Base-by-base conservation (phyloP, 495 filamentous ascomycete species). In the Cercophora samala region DNA sequence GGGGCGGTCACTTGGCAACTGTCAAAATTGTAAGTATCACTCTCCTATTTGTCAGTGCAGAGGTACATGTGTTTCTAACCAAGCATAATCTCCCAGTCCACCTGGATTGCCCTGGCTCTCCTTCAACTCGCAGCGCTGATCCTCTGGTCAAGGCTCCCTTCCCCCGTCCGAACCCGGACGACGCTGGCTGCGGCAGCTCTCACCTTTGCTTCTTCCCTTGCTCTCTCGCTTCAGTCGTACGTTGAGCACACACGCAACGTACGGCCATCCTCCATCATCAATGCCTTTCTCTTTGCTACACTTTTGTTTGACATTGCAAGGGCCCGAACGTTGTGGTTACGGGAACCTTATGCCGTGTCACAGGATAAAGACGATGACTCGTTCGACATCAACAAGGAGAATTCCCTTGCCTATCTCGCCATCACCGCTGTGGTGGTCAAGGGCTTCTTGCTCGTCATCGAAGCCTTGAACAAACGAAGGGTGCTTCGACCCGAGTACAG, bases 261-360 rank as follows among this genome's bases (percentile, higher is more conserved):
- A 5, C 70, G 78, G 22, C 79, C 82, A 17, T 90, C 89, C 1
- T 78, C 82, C 53, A 68, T 89, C 17, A 72, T 90, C 61, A 82
- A 81, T 63, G 65, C 80, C 4, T 91, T 86, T 71, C 79, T 91
- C 3, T 75, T 87, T 46, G 70, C 83, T 66, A 83, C 85, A 0
- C 64, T 86, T 13, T 66, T 88, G 15, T 84, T 89, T 62, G 87
- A 89, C 73, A 76, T 78, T 58, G 82, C 75, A 17, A 78, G 74
- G 52, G 65, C 72, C 2, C 71, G 82, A 8, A 83, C 74, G 9
- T 69, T 75, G 60, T 89, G 84, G 82, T 70, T 81, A 55, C 65
- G 69, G 5, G 62, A 54, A 19, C 19, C 21, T 1, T 60, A 65
- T 52, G 19, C 55, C 6, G 18, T 42, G 0, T 58, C 52, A 22